Conservation (phyloP, 2,329 filamentous ascomycete genomes). For the Sporothrix brunneoviolacea region DNA sequence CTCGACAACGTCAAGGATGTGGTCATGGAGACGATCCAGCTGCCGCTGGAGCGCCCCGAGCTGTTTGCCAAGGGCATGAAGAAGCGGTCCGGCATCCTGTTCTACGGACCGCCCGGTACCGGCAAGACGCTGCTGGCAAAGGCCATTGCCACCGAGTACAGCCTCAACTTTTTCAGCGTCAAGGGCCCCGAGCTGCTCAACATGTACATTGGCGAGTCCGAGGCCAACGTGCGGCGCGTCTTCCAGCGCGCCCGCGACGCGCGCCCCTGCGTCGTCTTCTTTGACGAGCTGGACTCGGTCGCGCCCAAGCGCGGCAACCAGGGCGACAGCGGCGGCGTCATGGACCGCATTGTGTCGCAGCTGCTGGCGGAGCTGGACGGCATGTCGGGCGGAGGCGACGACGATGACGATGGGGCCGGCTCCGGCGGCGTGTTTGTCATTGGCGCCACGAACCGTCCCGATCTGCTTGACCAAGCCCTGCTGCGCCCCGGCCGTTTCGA, state of each 20-base stretch:
- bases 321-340: conserved; percentile 93
- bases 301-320: conserved; percentile 96
- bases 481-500: conserved; percentile 89
- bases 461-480: conserved; percentile 84
- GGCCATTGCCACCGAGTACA: conserved; percentile 89
- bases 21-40: conserved; percentile 92
- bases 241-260: conserved; percentile 84
- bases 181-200: conserved; percentile 88
- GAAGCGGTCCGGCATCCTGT: conserved; percentile 88
- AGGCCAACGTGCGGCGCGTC: conserved; percentile 83
- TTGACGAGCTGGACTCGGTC: conserved; percentile 87
- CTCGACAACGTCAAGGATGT: conserved; percentile 92
- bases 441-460: conserved; percentile 89
- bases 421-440: conserved; percentile 90
- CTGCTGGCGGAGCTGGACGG: conserved; percentile 91
- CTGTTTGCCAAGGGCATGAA: conserved; percentile 97
- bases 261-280: conserved; percentile 84
- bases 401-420: conserved; percentile 50
- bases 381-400: conserved; percentile 57
- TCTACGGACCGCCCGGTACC: conserved; percentile 86
- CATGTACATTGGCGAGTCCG: conserved; percentile 94
- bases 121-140: conserved; percentile 91
- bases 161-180: conserved; percentile 89
- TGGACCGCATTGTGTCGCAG: conserved; percentile 96
- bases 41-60: conserved; percentile 85